Conservation (phyloP, 306 rosid genomes). For the Acacia acuminata region DNA sequence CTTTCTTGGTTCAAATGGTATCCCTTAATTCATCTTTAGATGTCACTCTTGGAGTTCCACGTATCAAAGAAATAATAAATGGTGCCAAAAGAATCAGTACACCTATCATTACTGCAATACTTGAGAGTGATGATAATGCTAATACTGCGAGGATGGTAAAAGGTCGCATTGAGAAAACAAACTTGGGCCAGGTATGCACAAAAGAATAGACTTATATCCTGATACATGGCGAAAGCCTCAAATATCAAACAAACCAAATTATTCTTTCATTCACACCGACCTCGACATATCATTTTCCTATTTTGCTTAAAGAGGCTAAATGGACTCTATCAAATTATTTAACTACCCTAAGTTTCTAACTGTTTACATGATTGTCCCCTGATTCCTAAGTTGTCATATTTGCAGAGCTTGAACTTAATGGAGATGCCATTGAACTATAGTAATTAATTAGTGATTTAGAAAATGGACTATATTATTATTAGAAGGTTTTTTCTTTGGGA, state of each 20-base stretch:
- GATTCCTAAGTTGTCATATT: background rate
- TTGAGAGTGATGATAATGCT: conserved; percentile 54
- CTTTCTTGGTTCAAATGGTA: conserved; percentile 29
- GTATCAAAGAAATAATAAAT: conserved; percentile 90
- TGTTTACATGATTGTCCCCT: background rate
- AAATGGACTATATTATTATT: too few species aligned
- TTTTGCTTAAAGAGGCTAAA: background rate
- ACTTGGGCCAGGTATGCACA: conserved; percentile 73
- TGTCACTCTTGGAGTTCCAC: conserved; percentile 93
- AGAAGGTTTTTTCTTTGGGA: too few species aligned
- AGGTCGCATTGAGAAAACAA: conserved; percentile 94
- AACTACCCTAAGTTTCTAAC: background rate
- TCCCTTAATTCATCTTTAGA: conserved; percentile 66
- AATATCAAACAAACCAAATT: background rate
- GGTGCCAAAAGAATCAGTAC: conserved; percentile 78
- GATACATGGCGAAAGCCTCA: background rate
- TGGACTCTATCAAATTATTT: background rate
- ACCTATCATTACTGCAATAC: conserved; percentile 83
- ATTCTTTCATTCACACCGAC: background rate
- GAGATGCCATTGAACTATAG: too few species aligned
- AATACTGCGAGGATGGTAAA: conserved; percentile 67
- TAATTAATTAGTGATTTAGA: too few species aligned
- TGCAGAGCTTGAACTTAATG: too few species aligned
- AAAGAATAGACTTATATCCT: conserved; percentile 3
- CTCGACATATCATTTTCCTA: background rate